Evolutionary conservation across 1,284 basidiomycete species (phyloP), one percentile per base, ranked within the genome.

Genomic region (Cutaneotrichosporon mucoides): DNA sequence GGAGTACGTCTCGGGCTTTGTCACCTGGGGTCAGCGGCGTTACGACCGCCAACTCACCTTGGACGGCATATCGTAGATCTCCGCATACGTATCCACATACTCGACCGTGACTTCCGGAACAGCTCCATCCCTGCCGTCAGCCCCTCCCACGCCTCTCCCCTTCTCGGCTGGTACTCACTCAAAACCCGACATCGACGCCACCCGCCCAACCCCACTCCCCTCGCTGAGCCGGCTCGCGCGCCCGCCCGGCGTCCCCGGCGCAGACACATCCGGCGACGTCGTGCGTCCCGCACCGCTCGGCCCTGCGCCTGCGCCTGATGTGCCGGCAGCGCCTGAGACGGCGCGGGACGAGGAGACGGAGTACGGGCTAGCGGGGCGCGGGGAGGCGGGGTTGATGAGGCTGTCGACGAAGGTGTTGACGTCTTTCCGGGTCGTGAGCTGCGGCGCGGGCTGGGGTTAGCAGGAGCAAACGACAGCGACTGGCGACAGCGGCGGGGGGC

Each of bases 51-150:
- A 36, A 62, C 80, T 38, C 54, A 89, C 90, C 81, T 88, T 90
- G 70, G 87, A 85, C 0, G 92, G 91, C n/a, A 93, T 78, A 69
- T 93, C 90, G 68, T 90, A 94, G 10, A 94, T 79, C 71, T 94
- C 92, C 66, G 90, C 86, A 64, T 91, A 89, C 11, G 90, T 84
- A 68, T 94, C 89, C 60, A 94, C 84, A 42, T 91, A 81, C 70
- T 92, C 89, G n/a, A 85, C 83, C 41, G 34, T 45, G 35, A 45
- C 43, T 16, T 33, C 49, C 35, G 53, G 53, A 8, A 16, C 13
- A 6, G 51, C 11, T 35, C 24, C 24, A 24, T 54, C 53, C 15
- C 53, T 54, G 15, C 33, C 4, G 36, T 46, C 53, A 46, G 53
- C 42, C 8, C 33, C 10, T 16, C 12, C 45, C 15, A 13, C 13